A percentile compares a stretch with the other conserved stretches of the same genome.
Evolutionary conservation across 441 rosid genomes (phyloP).

Genomic region (Biscutella laevigata): DNA sequence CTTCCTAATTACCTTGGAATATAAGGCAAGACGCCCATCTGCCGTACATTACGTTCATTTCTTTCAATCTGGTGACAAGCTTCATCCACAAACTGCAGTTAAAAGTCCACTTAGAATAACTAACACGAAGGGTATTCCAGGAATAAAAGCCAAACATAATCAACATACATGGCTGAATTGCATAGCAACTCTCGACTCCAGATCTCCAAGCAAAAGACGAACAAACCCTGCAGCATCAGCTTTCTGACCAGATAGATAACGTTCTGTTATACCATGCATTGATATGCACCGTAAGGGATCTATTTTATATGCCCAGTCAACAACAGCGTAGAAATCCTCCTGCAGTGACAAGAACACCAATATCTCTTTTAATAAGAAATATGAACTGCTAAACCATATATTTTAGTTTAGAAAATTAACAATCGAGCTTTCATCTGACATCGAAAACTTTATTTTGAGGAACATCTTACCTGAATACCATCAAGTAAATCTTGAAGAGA

Average conservation of each 20-base stretch:
- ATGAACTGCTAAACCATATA: not conserved
- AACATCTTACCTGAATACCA: conserved; percentile 74
- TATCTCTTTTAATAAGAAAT: conserved; percentile 8
- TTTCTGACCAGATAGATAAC: conserved; percentile 95
- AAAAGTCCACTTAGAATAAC: conserved; percentile 12
- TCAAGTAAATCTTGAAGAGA: conserved; percentile 96
- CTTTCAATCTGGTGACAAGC: conserved; percentile 98
- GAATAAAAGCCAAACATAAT: not conserved
- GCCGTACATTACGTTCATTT: conserved; percentile 84
- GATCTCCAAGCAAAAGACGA: conserved; percentile 91
- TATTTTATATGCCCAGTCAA: conserved; percentile 99
- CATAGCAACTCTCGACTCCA: conserved; percentile 86
- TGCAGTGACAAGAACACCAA: conserved; percentile 32
- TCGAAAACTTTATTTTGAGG: conserved; percentile 20
- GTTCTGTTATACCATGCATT: conserved; percentile 98
- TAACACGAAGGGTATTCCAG: conserved; percentile 12
- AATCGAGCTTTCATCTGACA: conserved; percentile 27
- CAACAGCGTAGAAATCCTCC: conserved; percentile 99
- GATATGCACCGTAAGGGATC: conserved; percentile 99
- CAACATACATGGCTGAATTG: conserved; percentile 80
- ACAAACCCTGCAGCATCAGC: conserved; percentile 99
- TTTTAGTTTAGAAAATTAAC: not conserved
- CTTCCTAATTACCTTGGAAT: conserved; percentile 61
- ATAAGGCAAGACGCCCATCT: conserved; percentile 82
- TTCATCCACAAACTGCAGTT: conserved; percentile 88